Base-by-base conservation (phyloP, 2,329 filamentous ascomycete genomes). In the Scedosporium dehoogii region DNA sequence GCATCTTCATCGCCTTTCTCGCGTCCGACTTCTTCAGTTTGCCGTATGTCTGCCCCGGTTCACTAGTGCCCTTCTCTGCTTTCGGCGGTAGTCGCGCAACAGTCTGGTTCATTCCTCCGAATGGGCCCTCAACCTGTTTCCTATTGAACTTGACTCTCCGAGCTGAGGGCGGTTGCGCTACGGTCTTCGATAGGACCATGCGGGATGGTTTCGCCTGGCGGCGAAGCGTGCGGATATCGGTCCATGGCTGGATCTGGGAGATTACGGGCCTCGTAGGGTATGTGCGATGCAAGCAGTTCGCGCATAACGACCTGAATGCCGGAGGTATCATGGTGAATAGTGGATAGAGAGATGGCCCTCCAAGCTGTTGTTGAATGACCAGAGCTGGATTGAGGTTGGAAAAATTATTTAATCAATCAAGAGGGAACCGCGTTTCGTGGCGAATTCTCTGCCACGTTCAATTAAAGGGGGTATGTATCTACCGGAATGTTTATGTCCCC, bases 1-100 rank as follows among this genome's bases (percentile, higher is more conserved):
- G 93, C 93, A 97, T 97, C 77, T 96, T 96, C 73, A 97, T 79
- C 4, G 93, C 92, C 72, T 96, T 92, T 74, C 71, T 79, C 73
- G 75, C 70, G 66, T 75, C 73, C 56, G 63, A 67, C 46, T 66
- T 65, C 60, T 65, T 66, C 60, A 63, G 25, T 29, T 41, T 51
- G 21, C 62, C 63, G 27, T 56, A 60, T 23, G 60, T 60, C n/a
- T 60, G 56, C 12, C 48, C 42, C 27, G 42, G 16, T 14, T 59
- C 55, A 16, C 44, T 38, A 42, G 61, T 51, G 16, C n/a, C 29
- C 14, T 57, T 59, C 38, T 21, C 27, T 25, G 29, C 42, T 58
- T 27, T 46, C 14, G 66, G 63, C 61, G 61, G 66, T 62, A 79
- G 65, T 44, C 74, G 73, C 23, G 81, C 81, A 23, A 77, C 74